phyloP scores from a whole-genome alignment of 306 rosid genomes.

The Lathyrus oleraceus region DNA sequence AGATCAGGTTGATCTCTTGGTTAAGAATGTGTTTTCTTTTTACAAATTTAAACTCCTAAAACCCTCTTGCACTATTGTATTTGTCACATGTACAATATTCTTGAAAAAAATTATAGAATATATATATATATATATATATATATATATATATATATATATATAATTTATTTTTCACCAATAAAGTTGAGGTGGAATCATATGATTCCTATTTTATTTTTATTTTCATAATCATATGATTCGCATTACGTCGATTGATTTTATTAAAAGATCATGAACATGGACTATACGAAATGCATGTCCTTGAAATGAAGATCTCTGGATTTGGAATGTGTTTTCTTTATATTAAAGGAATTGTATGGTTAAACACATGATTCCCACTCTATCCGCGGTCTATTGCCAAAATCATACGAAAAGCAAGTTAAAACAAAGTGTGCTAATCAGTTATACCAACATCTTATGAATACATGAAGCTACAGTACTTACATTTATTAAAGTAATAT shows the following conservation, averaged over 20 bases:
- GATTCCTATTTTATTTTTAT: not conserved
- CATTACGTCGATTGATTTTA: not conserved
- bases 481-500: not conserved
- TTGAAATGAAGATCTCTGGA: not conserved
- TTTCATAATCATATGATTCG: not conserved
- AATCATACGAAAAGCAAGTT: conserved; percentile 25
- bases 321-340: conserved; percentile 32
- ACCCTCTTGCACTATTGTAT: too few relatives aligned
- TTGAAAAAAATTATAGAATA: too few relatives aligned
- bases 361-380: conserved; percentile 40
- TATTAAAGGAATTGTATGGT: not conserved
- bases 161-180: not conserved
- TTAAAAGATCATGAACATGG: not conserved
- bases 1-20: too few relatives aligned
- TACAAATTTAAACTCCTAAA: too few relatives aligned
- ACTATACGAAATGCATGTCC: not conserved
- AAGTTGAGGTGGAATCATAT: not conserved
- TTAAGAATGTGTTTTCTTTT: too few relatives aligned
- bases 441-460: not conserved
- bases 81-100: too few relatives aligned
- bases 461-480: not conserved
- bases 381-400: not conserved
- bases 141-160: too few relatives aligned
- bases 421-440: not conserved
- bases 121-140: too few relatives aligned